Conservation (phyloP, 345 rosid genomes). For the Boechera stricta region DNA sequence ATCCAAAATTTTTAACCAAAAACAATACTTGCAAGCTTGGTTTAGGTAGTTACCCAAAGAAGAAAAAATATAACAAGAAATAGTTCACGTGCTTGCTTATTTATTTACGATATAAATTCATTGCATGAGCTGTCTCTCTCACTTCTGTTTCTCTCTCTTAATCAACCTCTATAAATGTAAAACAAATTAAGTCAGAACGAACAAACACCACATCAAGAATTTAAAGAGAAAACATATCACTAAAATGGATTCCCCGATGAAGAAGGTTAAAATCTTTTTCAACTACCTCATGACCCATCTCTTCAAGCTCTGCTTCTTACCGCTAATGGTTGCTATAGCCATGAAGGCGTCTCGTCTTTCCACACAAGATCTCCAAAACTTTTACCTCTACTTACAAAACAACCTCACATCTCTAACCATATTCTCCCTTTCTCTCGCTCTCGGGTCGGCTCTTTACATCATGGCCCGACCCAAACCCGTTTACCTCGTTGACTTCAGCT, state of each 20-base stretch:
- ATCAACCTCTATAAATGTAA: slow-evolving; percentile 42
- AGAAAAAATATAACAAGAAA: not conserved
- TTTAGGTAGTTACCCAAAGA: slow-evolving; percentile 13
- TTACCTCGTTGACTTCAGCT: slow-evolving; percentile 43
- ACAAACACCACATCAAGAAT: slow-evolving; percentile 27
- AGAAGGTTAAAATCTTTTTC: slow-evolving; percentile 12
- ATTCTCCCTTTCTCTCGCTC: slow-evolving; percentile 22
- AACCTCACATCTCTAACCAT: slow-evolving; percentile 32
- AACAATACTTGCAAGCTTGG: not conserved
- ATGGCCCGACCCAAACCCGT: slow-evolving; percentile 39
- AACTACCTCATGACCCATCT: slow-evolving; percentile 24
- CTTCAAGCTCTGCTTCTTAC: slow-evolving; percentile 32
- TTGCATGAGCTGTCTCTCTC: slow-evolving; percentile 3
- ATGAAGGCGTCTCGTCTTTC: slow-evolving; percentile 33
- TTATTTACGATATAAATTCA: slow-evolving; percentile 7
- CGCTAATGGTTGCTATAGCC: slow-evolving; percentile 8
- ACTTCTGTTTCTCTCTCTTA: not conserved
- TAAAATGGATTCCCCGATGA: slow-evolving; percentile 23
- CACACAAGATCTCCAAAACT: slow-evolving; percentile 37
- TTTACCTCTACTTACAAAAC: slow-evolving; percentile 37
- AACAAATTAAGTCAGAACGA: slow-evolving; percentile 8
- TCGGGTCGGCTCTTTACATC: slow-evolving; percentile 27
- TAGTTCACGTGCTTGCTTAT: not conserved
- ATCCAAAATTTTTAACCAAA: not conserved
- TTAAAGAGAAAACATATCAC: slow-evolving; percentile 20